Evolutionary conservation across 2,329 filamentous ascomycete genomes (phyloP).

Genomic region (Trematosphaeria pertusa): DNA sequence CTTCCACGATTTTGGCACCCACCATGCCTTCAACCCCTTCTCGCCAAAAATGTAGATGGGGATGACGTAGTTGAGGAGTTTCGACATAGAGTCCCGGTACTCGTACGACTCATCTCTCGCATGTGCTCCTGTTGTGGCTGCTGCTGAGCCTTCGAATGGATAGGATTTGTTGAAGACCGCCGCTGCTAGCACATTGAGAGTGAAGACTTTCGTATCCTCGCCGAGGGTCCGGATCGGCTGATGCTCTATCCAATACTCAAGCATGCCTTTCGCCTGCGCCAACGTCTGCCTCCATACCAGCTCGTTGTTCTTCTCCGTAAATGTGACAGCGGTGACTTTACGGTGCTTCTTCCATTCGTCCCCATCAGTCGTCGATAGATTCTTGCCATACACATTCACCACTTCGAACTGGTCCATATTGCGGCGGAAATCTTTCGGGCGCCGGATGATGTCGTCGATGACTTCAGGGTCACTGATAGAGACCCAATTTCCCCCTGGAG

Average conservation of each 20-base stretch:
- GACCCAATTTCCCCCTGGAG: conserved; percentile 18
- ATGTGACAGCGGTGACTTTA: conserved; percentile 28
- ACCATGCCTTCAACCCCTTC: conserved; percentile 12
- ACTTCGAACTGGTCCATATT: conserved; percentile 25
- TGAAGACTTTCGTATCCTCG: not conserved
- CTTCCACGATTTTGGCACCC: conserved; percentile 17
- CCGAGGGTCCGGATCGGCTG: conserved; percentile 6
- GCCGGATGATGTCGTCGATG: conserved; percentile 16
- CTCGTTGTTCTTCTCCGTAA: conserved; percentile 36
- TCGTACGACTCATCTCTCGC: conserved; percentile 6
- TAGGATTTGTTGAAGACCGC: not conserved
- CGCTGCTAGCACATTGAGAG: conserved; percentile 5
- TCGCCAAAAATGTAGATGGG: conserved; percentile 20
- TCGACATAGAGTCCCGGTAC: conserved; percentile 17
- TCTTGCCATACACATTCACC: conserved; percentile 30
- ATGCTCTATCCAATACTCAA: conserved; percentile 22
- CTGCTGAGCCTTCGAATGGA: not conserved
- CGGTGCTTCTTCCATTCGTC: conserved; percentile 36
- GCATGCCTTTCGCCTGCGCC: conserved; percentile 20
- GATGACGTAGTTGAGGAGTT: conserved; percentile 15
- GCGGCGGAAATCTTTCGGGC: conserved; percentile 19
- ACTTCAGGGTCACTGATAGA: conserved; percentile 17
- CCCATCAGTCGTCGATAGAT: conserved; percentile 27
- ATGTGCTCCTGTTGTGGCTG: not conserved
- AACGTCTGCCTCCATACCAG: conserved; percentile 31